Evolutionary conservation across 495 filamentous ascomycete genomes (phyloP).

Genomic region (Parathielavia hyrcaniae): DNA sequence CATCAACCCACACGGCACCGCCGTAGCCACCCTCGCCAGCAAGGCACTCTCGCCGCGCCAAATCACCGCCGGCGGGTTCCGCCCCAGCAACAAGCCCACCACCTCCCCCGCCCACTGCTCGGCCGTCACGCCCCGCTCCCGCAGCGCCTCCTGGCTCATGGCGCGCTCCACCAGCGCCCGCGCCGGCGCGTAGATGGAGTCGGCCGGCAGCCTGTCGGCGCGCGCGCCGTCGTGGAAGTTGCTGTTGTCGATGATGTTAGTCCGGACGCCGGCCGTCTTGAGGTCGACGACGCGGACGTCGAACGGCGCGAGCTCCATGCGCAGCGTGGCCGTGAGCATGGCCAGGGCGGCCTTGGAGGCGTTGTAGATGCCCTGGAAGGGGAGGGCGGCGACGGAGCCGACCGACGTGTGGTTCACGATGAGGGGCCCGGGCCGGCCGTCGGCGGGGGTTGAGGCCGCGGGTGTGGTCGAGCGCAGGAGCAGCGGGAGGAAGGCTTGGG

Average conservation of each 20-base stretch:
- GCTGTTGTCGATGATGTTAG: conserved; percentile 18
- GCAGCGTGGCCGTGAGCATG: conserved; percentile 40
- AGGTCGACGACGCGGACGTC: conserved; percentile 36
- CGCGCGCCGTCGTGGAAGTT: not conserved
- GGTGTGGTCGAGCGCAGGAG: conserved; percentile 44
- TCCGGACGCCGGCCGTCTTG: conserved; percentile 28
- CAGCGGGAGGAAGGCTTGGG: conserved; percentile 49
- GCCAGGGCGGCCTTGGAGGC: conserved; percentile 51
- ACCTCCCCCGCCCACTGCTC: conserved; percentile 19
- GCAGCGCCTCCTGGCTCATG: conserved; percentile 14
- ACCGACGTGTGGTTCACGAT: conserved; percentile 42
- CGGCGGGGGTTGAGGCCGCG: conserved; percentile 1
- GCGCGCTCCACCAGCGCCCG: conserved; percentile 21
- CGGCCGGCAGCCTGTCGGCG: conserved; percentile 1
- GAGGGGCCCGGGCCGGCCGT: no score
- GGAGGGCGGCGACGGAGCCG: conserved; percentile 29
- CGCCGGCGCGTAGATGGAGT: conserved; percentile 13
- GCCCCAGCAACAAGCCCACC: conserved; percentile 9
- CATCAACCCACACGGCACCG: conserved; percentile 11
- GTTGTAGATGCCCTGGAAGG: conserved; percentile 43
- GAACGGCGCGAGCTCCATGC: conserved; percentile 50
- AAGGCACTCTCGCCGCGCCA: conserved; percentile 11
- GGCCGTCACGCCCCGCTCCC: conserved; percentile 1
- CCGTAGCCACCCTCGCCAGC: conserved; percentile 5
- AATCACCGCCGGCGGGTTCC: conserved; percentile 9